Base-by-base conservation (phyloP, 805 yeast species). In the Lachancea quebecensis region DNA sequence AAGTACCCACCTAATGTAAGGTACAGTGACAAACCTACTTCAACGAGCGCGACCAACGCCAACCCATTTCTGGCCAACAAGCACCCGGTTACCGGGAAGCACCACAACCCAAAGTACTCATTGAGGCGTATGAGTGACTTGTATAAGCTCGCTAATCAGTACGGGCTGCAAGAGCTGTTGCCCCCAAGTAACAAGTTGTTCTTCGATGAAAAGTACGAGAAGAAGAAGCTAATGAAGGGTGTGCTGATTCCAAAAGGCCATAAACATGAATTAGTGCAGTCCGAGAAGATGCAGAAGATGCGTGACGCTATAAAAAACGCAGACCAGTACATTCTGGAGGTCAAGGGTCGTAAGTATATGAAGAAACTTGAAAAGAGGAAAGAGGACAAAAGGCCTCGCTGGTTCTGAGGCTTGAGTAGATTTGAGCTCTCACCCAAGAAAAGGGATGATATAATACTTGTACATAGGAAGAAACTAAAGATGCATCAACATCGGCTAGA, bases 1-100 rank as follows among this genome's bases (percentile, higher is more conserved):
- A 82, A 78, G 62, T 86, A 79, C 59, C 97, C 97, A 29, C 96
- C 96, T 8, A 69, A 82, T 17, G 74, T 75, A 15, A 62, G 74
- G 53, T 90, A 88, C 63, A 71, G 86, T 4, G 66, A 72, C 2
- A 74, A 72, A 50, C 84, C 95, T 42, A 77, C 85, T 1, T 68
- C 77, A 27, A 80, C 85, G 17, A 69, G 67, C 40, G 90, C 88
- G 40, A 73, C 77, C 17, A 76, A 78, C 49, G 85, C 89, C 54
- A 90, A 90, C 65, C 97, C 97, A 43, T 90, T 90, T 64, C 65
- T 87, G 45, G 82, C 95, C 18, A 89, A 87, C 64, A 83, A 76
- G 58, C 89, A 89, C 63, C 88, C 95, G 16, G 77, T 83, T 17
- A 87, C 95, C 17, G 78, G 83, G n/a, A 72, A 68, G 54, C 78